A percentile compares a stretch with the other conserved stretches of the same genome.
Conservation (phyloP, 2,329 filamentous ascomycete species). For the Sporothrix curviconia region DNA sequence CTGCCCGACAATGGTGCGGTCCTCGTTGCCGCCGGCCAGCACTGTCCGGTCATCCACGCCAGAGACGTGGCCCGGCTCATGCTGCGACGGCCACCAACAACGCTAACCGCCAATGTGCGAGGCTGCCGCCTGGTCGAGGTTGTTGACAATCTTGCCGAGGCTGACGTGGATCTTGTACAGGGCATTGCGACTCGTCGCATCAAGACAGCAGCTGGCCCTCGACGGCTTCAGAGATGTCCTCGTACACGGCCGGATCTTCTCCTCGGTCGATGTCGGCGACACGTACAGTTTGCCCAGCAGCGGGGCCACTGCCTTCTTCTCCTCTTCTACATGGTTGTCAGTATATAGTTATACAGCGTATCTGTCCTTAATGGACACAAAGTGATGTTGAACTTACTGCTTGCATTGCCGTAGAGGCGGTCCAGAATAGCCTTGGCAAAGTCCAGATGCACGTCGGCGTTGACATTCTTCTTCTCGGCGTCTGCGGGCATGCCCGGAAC, state of each 20-base stretch:
- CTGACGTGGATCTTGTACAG: slow-evolving; percentile 63
- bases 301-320: slow-evolving; percentile 73
- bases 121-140: slow-evolving; percentile 38
- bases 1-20: slow-evolving; percentile 36
- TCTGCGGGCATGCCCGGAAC: slow-evolving; percentile 35
- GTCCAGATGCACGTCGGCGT: slow-evolving; percentile 72
- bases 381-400: slow-evolving; percentile 50
- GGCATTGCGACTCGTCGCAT: slow-evolving; percentile 56
- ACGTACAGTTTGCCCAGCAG: slow-evolving; percentile 80
- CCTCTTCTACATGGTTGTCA: slow-evolving; percentile 57
- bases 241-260: slow-evolving; percentile 53
- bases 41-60: slow-evolving; percentile 24
- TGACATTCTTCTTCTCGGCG: slow-evolving; percentile 56
- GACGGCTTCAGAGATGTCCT: slow-evolving; percentile 54
- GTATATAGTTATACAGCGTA: too few species aligned
- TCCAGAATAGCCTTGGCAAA: slow-evolving; percentile 74
- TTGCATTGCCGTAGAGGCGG: slow-evolving; percentile 58
- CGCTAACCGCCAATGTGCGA: slow-evolving; percentile 6
- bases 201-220: slow-evolving; percentile 54
- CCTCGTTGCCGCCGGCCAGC: slow-evolving; percentile 24
- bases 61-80: slow-evolving; percentile 41
- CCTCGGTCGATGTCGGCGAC: slow-evolving; percentile 56
- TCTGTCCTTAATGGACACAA: background rate
- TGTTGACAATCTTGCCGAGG: slow-evolving; percentile 61
- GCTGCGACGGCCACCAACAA: slow-evolving; percentile 29